Evolutionary conservation across 2,329 filamentous ascomycete genomes (phyloP), one percentile per base, ranked within the genome.

Genomic region (Penicillium sp.): DNA sequence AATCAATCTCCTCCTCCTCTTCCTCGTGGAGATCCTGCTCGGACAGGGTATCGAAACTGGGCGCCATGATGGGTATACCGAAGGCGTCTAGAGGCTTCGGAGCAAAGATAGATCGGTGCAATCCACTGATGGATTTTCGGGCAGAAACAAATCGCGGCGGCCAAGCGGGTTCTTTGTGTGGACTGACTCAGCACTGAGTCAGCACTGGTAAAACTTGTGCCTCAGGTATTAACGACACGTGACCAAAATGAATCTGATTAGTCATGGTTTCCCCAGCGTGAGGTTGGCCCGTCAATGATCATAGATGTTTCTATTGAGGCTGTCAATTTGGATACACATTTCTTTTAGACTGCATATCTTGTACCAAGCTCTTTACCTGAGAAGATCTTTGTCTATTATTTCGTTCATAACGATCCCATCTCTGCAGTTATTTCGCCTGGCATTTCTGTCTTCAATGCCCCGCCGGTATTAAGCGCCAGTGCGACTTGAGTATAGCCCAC

Each of bases 1-100:
- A 91, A 75, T 97, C 93, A 76, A 97, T 88, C 74, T 97, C 91
- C 72, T 92, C 88, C 78, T 94, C 88, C 74, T 96, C 92, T 74
- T 88, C 89, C 73, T 92, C 88, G 70, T 94, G 91, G 75, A 93
- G 88, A 75, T 96, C 90, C 69, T 93, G 90, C 76, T 96, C 91
- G 76, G 89, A 88, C 73, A 97, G 83, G 70, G 91, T 89, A 73
- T 96, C 90, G 78, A 96, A 97, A 74, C 90, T 91, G 67, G 89
- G 88, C 77, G 93, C 91, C 92, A 97, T 97, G 79, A 76, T 91
- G 62, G 60, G 51, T 60, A 55, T 57, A 56, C 52, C 60, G 47
- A 59, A 53, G 64, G 64, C 58, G 61, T 63, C 57, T 51, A 55
- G 45, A 54, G 57, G 51, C 40, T 54, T 56, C 53, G 53, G 60